Percentiles rank a stretch among this genome's conserved stretches.
phyloP scores from a whole-genome alignment of 495 filamentous ascomycete species.

The Aspergillus indologenus region DNA sequence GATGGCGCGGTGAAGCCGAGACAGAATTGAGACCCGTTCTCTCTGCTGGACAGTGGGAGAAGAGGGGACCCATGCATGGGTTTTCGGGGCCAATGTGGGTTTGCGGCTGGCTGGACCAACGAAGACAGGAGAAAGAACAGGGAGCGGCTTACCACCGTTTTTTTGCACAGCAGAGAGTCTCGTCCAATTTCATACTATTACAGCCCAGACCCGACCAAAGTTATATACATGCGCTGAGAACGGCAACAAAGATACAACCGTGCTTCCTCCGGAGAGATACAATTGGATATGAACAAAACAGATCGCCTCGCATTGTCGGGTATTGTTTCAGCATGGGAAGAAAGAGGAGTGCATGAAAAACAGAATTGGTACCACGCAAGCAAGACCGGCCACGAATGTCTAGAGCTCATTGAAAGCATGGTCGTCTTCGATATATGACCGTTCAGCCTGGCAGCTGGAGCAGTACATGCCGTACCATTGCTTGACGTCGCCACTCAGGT shows the following conservation, averaged over 20 bases:
- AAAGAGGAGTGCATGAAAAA: slow-evolving; percentile 9
- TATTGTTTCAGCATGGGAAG: slow-evolving; percentile 29
- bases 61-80: neutral
- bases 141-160: neutral
- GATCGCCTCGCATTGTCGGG: slow-evolving; percentile 23
- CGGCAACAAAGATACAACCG: slow-evolving; percentile 2
- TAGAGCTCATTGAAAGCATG: slow-evolving; percentile 19
- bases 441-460: slow-evolving; percentile 66
- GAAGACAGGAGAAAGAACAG: neutral
- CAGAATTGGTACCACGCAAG: neutral
- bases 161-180: neutral
- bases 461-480: slow-evolving; percentile 72
- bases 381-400: slow-evolving; percentile 1
- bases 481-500: slow-evolving; percentile 50
- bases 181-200: slow-evolving; percentile 6
- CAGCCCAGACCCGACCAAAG: slow-evolving; percentile 2
- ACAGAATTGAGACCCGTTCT: slow-evolving; percentile 64
- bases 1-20: slow-evolving; percentile 95
- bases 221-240: slow-evolving; percentile 10
- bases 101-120: neutral
- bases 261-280: neutral
- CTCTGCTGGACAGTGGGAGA: too few relatives aligned
- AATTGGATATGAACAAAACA: slow-evolving; percentile 9
- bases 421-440: slow-evolving; percentile 30
- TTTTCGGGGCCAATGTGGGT: neutral